Base-by-base conservation (phyloP, 2,329 filamentous ascomycete genomes). In the Didymella lethalis region DNA sequence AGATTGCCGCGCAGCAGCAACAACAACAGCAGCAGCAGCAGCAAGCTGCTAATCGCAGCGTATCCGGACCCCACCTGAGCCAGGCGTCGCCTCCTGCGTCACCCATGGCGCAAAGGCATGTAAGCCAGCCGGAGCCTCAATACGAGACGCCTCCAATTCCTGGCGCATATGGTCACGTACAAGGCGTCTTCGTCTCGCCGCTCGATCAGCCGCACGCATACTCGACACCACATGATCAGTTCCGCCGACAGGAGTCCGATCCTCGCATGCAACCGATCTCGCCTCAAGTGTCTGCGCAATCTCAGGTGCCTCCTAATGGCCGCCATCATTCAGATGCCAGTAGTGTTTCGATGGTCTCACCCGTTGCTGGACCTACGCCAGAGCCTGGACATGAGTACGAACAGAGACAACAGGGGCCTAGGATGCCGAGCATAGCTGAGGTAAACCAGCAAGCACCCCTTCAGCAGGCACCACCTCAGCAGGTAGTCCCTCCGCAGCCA, bases 361-460 rank as follows among this genome's bases (percentile, higher is more conserved):
- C 75, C 18, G 65, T 76, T 7, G 67, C 65, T 12, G 64, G 67
- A 12, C 64, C 70, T 4, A 59, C 63, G 2, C 66, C 69, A 20
- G 65, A 67, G 25, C 53, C 67, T 16, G 61, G 62, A 20, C 59
- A 63, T 14, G 28, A 52, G 18, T 54, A 59, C 5, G 64, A 57
- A 16, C 69, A 71, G 43, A 64, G 61, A 29, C 44, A 54, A 3
- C 70, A 71, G 46, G 70, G 70, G 50, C 56, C 67, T 23, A 71
- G 71, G 43, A 77, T 77, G 74, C 74, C 68, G 45, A 77, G 73
- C 43, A 77, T 77, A 10, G 67, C 67, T 10, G 75, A 77, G 57
- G 66, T 70, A 12, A 62, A 67, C 32, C 62, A 67, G 25, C 63
- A 67, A 50, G 31, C 29, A 26, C 55, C 50, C 20, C 41, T 16